phyloP scores from a whole-genome alignment of 305 asterid genomes.

The Fraxinus ornus region DNA sequence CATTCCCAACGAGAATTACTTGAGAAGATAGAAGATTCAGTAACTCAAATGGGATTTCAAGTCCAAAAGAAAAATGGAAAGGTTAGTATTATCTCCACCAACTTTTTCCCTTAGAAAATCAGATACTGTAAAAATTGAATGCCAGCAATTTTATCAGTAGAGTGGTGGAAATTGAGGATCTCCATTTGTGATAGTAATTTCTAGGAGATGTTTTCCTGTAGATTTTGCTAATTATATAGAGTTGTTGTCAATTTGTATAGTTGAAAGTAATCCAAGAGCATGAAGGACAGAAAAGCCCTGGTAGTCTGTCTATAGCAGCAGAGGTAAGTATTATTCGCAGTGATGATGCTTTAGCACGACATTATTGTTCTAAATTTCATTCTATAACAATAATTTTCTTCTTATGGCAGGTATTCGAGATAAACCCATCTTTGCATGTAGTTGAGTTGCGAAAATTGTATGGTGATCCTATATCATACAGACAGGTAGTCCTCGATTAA shows the following conservation, averaged over 20 bases:
- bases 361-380: neutral
- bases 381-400: neutral
- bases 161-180: neutral
- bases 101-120: neutral
- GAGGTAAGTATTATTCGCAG: slow-evolving; percentile 53
- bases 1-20: slow-evolving; percentile 69
- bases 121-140: neutral
- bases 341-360: neutral
- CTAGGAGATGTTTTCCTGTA: neutral
- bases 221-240: slow-evolving; percentile 7
- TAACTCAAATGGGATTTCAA: slow-evolving; percentile 63
- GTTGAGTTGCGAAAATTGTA: slow-evolving; percentile 72
- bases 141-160: neutral
- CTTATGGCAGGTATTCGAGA: slow-evolving; percentile 71
- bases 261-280: slow-evolving; percentile 59
- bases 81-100: slow-evolving; percentile 42
- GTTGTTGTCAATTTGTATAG: slow-evolving; percentile 35
- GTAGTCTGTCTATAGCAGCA: slow-evolving; percentile 61
- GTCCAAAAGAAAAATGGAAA: slow-evolving; percentile 83
- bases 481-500: slow-evolving; percentile 47
- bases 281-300: slow-evolving; percentile 47
- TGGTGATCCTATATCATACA: slow-evolving; percentile 68
- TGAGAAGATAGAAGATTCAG: slow-evolving; percentile 65
- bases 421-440: slow-evolving; percentile 68
- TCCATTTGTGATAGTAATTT: neutral